These are phyloP conservation scores for Emericellopsis terricola DNA, from an alignment of 495 filamentous ascomycete species.

Conservation along the genomic window DNA sequence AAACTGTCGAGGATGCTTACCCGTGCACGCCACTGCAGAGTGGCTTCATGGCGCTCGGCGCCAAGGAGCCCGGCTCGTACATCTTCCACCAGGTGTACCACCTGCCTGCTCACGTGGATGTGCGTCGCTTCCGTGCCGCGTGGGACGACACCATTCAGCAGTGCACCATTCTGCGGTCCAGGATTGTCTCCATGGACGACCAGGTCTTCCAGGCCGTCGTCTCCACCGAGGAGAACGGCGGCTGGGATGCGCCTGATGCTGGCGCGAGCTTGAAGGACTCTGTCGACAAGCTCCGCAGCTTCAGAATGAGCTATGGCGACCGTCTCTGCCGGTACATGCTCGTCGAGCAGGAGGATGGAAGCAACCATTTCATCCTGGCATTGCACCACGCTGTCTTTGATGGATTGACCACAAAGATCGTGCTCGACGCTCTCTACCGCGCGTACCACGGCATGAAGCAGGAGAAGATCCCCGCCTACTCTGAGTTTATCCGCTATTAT, in stretches of 20 bases:
- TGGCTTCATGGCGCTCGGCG: conserved; percentile 28
- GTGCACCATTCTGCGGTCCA: conserved; percentile 48
- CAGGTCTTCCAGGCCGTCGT: conserved; percentile 11
- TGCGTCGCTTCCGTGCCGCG: conserved; percentile 23
- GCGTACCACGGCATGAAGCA: not conserved
- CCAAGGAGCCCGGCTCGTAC: conserved; percentile 20
- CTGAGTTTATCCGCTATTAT: conserved; percentile 1
- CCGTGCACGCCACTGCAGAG: conserved; percentile 39
- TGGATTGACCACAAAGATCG: not conserved
- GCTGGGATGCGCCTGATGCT: not conserved
- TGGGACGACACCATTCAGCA: conserved; percentile 33
- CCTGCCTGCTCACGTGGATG: conserved; percentile 22
- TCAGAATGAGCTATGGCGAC: conserved; percentile 2
- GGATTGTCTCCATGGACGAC: conserved; percentile 4
- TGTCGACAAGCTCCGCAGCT: not conserved
- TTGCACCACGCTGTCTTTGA: conserved; percentile 2
- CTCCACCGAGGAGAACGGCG: conserved; percentile 1
- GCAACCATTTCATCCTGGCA: conserved; percentile 4
- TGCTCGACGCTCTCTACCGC: not conserved
- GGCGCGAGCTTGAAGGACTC: not conserved
- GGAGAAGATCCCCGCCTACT: not conserved
- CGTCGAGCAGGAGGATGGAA: conserved; percentile 2
- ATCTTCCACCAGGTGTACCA: conserved; percentile 20
- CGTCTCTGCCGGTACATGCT: not conserved
- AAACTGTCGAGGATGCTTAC: conserved; percentile 1